A percentile compares a stretch with the other conserved stretches of the same genome.
These are phyloP conservation scores for Blastosporella zonata DNA, from an alignment of 1,284 basidiomycete species.

Conservation along the genomic window DNA sequence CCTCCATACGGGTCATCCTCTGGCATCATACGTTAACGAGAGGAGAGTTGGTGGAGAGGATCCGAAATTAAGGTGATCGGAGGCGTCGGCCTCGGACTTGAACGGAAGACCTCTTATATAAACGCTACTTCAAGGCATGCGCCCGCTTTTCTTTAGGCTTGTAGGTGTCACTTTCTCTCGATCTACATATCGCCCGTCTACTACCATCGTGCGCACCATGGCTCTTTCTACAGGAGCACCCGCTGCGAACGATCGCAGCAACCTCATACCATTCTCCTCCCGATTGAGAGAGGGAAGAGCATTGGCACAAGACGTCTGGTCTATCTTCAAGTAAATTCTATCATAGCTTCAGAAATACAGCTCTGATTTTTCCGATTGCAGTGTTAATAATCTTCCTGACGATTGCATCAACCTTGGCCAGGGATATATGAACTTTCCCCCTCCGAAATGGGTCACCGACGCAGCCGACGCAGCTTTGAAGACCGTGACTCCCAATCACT, in stretches of 20 bases:
- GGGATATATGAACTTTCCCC: slow-evolving; percentile 92
- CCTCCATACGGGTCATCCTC: too few species aligned
- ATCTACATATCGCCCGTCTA: slow-evolving; percentile 9
- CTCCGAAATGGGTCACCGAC: slow-evolving; percentile 80
- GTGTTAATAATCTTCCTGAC: slow-evolving; percentile 79
- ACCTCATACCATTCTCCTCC: slow-evolving; percentile 62
- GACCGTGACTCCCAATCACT: slow-evolving; percentile 76
- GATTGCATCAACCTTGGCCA: slow-evolving; percentile 93
- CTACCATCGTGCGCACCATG: slow-evolving; percentile 20
- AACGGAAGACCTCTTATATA: slow-evolving; percentile 8
- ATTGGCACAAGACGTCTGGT: slow-evolving; percentile 85
- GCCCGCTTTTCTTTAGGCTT: slow-evolving; percentile 9
- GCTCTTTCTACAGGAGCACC: slow-evolving; percentile 17
- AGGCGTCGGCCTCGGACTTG: slow-evolving; percentile 17
- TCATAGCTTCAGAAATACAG: slow-evolving; percentile 11
- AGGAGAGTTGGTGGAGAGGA: too few species aligned
- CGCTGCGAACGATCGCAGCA: slow-evolving; percentile 38
- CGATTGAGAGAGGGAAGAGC: slow-evolving; percentile 72
- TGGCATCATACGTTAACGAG: too few species aligned
- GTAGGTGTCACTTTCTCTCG: slow-evolving; percentile 11
- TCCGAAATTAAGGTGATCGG: slow-evolving; percentile 1
- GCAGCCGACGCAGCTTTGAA: slow-evolving; percentile 74
- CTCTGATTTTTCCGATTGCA: slow-evolving; percentile 29
- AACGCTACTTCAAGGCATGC: slow-evolving; percentile 1
- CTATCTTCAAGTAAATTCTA: slow-evolving; percentile 79